Evolutionary conservation across 2,329 filamentous ascomycete species (phyloP), one percentile per base, ranked within the genome.

Genomic region (Aaosphaeria arxii): DNA sequence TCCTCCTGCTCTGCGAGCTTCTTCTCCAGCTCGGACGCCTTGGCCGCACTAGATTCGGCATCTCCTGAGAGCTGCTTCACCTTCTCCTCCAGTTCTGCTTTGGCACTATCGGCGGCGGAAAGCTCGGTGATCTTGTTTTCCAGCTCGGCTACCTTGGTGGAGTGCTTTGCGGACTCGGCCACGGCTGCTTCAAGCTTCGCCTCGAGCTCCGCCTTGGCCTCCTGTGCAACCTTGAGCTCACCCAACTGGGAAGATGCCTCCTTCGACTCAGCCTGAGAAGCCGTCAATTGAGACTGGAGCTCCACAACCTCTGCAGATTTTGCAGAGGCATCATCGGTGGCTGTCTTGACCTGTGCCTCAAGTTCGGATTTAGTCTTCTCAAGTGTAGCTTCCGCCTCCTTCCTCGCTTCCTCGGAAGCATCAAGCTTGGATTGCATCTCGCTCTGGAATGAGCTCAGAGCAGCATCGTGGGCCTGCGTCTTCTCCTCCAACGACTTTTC

Each of bases 361-460:
- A 13, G 9, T 13, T 36, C 33, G 3, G 11, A 36, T 24, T 50
- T 40, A 6, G 40, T 39, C 46, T 48, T 39, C 5, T 36, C 40
- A 13, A 42, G 40, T 17, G 40, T 42, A 33, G 40, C 28, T 17
- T 41, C 17, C 33, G 13, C 9, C 13, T 36, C 33, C 13, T 36
- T 36, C 9, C 33, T 36, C 9, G 33, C 9, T 36, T 36, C 9
- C 13, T 36, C 33, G 33, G 33, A 9, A n/a, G 45, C 40, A 24
- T 47, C 46, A 13, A 35, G 38, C 11, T n/a, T 35, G 24, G 24
- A 42, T 39, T 46, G 35, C 6, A 29, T 30, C 36, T 48, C 46
- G 9, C 31, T 36, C 17, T 46, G 38, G 13, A 6, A 3, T 7
- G 35, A 32, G 24, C 30, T 13, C 9, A 36, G 33, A 13, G 33